Percentiles rank a stretch among this genome's conserved stretches.
Conservation (phyloP, 768 basidiomycete species). For the Leccinum subtestaceum region DNA sequence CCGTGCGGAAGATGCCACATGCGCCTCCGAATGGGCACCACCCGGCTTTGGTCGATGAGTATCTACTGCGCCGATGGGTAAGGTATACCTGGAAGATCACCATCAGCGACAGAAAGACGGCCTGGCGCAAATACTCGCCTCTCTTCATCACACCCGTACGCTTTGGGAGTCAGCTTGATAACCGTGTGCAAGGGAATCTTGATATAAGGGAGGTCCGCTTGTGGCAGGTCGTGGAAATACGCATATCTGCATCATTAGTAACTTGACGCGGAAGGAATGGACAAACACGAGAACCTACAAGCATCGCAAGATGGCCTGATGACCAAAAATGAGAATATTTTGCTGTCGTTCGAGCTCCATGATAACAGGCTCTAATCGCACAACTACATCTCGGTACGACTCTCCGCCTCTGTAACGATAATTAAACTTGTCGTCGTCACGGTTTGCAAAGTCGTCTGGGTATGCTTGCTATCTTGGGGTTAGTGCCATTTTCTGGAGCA, state of each 20-base stretch:
- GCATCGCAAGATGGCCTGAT: conserved; percentile 88
- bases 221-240: conserved; percentile 91
- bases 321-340: conserved; percentile 94
- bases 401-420: conserved; percentile 97
- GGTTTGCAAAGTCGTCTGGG: conserved; percentile 96
- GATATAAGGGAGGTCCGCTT: conserved; percentile 95
- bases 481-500: not conserved
- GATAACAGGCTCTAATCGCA: conserved; percentile 94
- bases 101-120: not conserved
- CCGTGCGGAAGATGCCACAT: conserved; percentile 23
- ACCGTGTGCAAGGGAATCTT: conserved; percentile 97
- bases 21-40: conserved; percentile 19
- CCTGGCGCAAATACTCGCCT: conserved; percentile 45
- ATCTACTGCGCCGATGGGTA: conserved; percentile 92
- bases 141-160: conserved; percentile 98
- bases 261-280: not conserved
- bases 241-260: conserved; percentile 63
- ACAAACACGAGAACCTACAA: conserved; percentile 42
- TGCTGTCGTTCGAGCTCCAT: conserved; percentile 99
- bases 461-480: conserved; percentile 66
- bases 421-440: conserved; percentile 99
- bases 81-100: conserved; percentile 58
- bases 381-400: conserved; percentile 96
- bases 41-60: conserved; percentile 73
- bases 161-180: conserved; percentile 96